Evolutionary conservation across 306 rosid species (phyloP).

Genomic region (Inga oerstediana): DNA sequence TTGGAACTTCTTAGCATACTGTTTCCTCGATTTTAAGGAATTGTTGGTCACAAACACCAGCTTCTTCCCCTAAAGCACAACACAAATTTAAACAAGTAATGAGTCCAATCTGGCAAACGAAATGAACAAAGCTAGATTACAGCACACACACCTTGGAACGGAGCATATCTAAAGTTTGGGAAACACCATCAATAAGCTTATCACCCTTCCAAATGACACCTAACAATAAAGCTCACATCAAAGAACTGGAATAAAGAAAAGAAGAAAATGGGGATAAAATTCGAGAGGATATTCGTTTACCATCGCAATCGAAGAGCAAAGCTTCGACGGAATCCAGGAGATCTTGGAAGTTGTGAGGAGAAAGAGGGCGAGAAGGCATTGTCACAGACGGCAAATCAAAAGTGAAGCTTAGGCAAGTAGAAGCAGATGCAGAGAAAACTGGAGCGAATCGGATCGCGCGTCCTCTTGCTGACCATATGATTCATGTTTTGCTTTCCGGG

Average conservation of each 20-base stretch:
- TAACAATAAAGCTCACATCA: constrained; percentile 2
- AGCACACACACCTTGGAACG: constrained; percentile 57
- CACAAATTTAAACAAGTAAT: too few species aligned
- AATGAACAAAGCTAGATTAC: not conserved
- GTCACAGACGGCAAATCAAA: not conserved
- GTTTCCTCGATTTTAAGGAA: constrained; percentile 72
- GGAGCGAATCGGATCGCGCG: not conserved
- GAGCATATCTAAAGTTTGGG: constrained; percentile 70
- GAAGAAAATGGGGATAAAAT: not conserved
- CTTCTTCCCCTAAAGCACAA: constrained; percentile 64
- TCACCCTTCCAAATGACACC: constrained; percentile 98
- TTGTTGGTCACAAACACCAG: constrained; percentile 87
- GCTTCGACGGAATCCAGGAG: constrained; percentile 77
- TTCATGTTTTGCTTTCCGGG: not conserved
- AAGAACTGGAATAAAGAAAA: too few species aligned
- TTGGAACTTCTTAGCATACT: constrained; percentile 69
- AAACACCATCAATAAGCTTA: constrained; percentile 70
- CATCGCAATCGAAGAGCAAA: constrained; percentile 94
- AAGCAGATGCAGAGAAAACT: not conserved
- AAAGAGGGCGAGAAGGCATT: constrained; percentile 37
- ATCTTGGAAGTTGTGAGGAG: constrained; percentile 41
- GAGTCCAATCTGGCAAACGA: not conserved
- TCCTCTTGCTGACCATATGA: not conserved
- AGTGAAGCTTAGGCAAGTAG: not conserved
- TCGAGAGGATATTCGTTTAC: constrained; percentile 38